A percentile compares a stretch with the other conserved stretches of the same genome.
Conservation (phyloP, 225 moss, liverwort and hornwort genomes). For the Takakia lepidozioides region DNA sequence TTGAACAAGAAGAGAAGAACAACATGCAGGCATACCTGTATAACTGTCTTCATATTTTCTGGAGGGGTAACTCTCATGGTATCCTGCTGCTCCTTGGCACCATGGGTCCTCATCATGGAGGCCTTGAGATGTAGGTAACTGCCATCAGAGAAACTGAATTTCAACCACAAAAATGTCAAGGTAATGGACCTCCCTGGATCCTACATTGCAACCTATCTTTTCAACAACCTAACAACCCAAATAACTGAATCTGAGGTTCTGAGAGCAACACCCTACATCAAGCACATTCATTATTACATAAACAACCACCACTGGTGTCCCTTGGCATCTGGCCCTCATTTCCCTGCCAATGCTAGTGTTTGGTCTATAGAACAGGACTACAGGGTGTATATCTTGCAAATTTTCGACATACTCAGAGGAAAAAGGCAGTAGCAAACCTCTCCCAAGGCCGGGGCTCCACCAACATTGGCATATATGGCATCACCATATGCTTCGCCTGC, state of each 20-base stretch:
- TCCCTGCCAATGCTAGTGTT: too few relatives aligned
- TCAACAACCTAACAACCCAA: too few relatives aligned
- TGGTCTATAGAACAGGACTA: too few relatives aligned
- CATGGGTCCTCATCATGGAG: constrained; percentile 79
- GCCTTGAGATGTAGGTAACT: constrained; percentile 73
- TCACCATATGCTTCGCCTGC: constrained; percentile 79
- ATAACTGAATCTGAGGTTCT: too few relatives aligned
- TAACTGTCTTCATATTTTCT: constrained; percentile 33
- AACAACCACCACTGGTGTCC: too few relatives aligned
- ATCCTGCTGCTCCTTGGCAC: constrained; percentile 62
- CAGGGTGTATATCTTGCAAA: too few relatives aligned
- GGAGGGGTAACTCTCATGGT: constrained; percentile 42
- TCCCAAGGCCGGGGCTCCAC: constrained; percentile 74
- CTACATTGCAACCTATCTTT: too few relatives aligned
- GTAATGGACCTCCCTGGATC: too few relatives aligned
- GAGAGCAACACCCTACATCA: too few relatives aligned
- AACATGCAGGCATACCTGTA: constrained; percentile 36
- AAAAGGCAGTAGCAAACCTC: constrained; percentile 28
- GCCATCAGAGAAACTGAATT: constrained; percentile 70
- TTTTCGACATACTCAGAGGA: background rate
- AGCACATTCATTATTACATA: background rate
- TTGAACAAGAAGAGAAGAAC: too few relatives aligned
- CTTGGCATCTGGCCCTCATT: too few relatives aligned
- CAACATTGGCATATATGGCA: constrained; percentile 99
- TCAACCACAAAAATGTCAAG: too few relatives aligned